A percentile compares a stretch with the other conserved stretches of the same genome.
phyloP scores from a whole-genome alignment of 768 basidiomycete species.

The Pleurotus sapidus region DNA sequence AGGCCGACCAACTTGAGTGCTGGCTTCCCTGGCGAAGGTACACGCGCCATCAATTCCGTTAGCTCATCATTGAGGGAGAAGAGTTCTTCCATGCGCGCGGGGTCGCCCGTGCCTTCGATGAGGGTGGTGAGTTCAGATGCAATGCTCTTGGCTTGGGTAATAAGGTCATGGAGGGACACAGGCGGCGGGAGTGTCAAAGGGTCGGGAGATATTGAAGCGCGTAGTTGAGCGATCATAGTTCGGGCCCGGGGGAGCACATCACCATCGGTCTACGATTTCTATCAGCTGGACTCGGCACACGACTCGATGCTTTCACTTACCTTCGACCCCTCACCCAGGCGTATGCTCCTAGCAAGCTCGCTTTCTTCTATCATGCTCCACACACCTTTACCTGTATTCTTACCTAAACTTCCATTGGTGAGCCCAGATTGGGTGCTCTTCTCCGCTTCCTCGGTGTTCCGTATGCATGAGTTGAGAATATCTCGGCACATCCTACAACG shows the following conservation, averaged over 20 bases:
- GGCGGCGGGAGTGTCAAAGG: constrained; percentile 11
- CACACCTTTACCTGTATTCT: constrained; percentile 64
- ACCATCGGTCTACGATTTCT: constrained; percentile 34
- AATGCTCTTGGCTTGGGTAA: constrained; percentile 49
- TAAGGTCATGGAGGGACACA: constrained; percentile 29
- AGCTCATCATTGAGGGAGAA: constrained; percentile 73
- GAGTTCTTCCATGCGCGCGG: constrained; percentile 61
- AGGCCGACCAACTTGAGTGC: constrained; percentile 42
- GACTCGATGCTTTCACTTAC: constrained; percentile 21
- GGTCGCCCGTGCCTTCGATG: constrained; percentile 58
- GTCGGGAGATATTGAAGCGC: constrained; percentile 18
- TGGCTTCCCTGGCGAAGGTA: constrained; percentile 34
- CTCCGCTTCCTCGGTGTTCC: constrained; percentile 92
- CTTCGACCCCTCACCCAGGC: constrained; percentile 55
- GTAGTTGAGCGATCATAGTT: constrained; percentile 36
- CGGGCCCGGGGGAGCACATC: constrained; percentile 49
- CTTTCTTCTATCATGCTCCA: constrained; percentile 89
- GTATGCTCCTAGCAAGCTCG: constrained; percentile 70
- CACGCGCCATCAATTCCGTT: constrained; percentile 49
- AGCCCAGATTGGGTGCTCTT: constrained; percentile 21
- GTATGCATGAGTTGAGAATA: constrained; percentile 85
- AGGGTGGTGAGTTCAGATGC: constrained; percentile 47
- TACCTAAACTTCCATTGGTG: constrained; percentile 32
- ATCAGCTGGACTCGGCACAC: constrained; percentile 8
- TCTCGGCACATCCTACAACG: constrained; percentile 73